These are phyloP conservation scores for Cokeromyces recurvatus DNA, from an alignment of 371 early-diverging fungal species.

Conservation along the genomic window DNA sequence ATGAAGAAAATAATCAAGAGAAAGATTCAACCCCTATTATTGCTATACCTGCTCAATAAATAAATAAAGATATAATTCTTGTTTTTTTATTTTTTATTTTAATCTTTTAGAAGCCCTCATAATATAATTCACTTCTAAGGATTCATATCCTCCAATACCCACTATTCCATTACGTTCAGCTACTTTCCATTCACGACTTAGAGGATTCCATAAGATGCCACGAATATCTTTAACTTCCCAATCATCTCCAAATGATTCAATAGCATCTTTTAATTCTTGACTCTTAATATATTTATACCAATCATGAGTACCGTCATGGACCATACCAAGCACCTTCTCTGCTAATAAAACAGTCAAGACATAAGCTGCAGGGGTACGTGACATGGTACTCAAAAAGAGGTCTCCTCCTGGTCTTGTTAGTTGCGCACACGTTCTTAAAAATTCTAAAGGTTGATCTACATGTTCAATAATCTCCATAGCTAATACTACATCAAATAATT, in stretches of 20 bases:
- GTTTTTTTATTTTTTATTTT: neutral
- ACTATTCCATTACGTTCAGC: slow-evolving; percentile 26
- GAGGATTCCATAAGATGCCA: slow-evolving; percentile 45
- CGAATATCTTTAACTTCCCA: slow-evolving; percentile 44
- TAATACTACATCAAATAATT: slow-evolving; percentile 76
- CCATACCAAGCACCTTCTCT: slow-evolving; percentile 75
- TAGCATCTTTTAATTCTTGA: slow-evolving; percentile 17
- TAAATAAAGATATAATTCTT: neutral
- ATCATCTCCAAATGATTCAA: slow-evolving; percentile 29
- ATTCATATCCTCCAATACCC: slow-evolving; percentile 31
- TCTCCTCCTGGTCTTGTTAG: slow-evolving; percentile 68
- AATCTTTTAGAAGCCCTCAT: slow-evolving; percentile 31
- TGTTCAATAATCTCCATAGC: slow-evolving; percentile 94
- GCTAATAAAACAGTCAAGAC: slow-evolving; percentile 81
- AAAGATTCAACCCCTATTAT: too few relatives aligned
- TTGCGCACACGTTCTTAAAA: slow-evolving; percentile 61
- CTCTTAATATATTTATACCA: slow-evolving; percentile 75
- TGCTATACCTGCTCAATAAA: too few relatives aligned
- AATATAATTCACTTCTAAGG: slow-evolving; percentile 46
- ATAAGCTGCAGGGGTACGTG: slow-evolving; percentile 74
- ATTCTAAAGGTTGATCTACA: slow-evolving; percentile 70
- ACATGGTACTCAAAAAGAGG: slow-evolving; percentile 88
- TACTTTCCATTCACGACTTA: slow-evolving; percentile 34
- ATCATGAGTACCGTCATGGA: slow-evolving; percentile 87
- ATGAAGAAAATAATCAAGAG: too few relatives aligned